phyloP scores from a whole-genome alignment of 345 rosid genomes.

The Boechera stricta region DNA sequence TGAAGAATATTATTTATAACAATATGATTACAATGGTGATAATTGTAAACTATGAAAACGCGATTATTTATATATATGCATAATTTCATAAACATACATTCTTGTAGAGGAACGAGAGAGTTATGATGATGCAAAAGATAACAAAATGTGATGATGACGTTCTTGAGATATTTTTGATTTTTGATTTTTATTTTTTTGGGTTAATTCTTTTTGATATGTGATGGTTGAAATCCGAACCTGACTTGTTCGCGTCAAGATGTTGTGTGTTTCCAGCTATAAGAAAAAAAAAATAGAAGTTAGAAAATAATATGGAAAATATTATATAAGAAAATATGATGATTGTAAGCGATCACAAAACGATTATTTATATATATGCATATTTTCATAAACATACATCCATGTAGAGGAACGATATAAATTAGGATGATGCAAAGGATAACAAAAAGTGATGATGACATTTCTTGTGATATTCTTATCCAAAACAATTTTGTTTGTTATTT shows the following conservation, averaged over 20 bases:
- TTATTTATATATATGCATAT: background rate
- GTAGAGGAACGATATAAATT: no score
- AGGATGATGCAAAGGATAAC: no score
- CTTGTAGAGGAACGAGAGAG: conserved; percentile 8
- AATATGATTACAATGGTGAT: background rate
- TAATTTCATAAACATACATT: background rate
- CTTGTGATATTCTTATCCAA: background rate
- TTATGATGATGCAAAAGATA: background rate
- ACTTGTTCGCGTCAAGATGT: background rate
- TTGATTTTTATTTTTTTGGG: background rate
- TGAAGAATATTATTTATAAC: background rate
- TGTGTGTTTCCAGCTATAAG: background rate
- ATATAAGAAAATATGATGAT: background rate
- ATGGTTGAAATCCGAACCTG: background rate
- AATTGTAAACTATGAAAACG: background rate
- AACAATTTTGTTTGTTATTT: background rate
- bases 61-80: background rate
- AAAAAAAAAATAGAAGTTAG: background rate
- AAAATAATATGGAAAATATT: background rate
- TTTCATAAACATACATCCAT: no score
- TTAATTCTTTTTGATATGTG: background rate
- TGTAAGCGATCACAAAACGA: no score
- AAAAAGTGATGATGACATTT: conserved; percentile 4
- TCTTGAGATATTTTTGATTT: background rate
- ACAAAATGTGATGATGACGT: background rate